Percentiles rank a stretch among this genome's conserved stretches.
Conservation (phyloP, 2,329 filamentous ascomycete species). For the Anisogramma anomala region DNA sequence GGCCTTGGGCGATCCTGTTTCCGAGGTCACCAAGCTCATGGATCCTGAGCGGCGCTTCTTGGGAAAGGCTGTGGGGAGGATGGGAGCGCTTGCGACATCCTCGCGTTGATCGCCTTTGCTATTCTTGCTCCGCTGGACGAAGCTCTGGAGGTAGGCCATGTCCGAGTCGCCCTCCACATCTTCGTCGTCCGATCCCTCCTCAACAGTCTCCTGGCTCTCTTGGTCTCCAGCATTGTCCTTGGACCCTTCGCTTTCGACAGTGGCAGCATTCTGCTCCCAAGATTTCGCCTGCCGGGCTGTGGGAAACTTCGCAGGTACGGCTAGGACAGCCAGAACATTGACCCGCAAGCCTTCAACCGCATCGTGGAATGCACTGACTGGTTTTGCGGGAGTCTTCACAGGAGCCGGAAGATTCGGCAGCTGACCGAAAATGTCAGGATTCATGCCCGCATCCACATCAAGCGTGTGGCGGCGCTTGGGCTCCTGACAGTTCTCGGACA, state of each 20-base stretch:
- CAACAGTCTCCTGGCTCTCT: not conserved
- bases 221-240: too few species aligned
- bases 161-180: constrained; percentile 23
- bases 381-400: not conserved
- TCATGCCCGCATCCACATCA: constrained; percentile 23
- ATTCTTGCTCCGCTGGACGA: constrained; percentile 22
- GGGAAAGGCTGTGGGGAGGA: constrained; percentile 5
- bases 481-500: not conserved
- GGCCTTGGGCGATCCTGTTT: constrained; percentile 22
- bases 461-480: constrained; percentile 18
- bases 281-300: not conserved
- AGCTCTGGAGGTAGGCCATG: constrained; percentile 24
- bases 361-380: not conserved
- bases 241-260: not conserved
- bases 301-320: not conserved
- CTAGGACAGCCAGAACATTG: not conserved
- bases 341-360: not conserved
- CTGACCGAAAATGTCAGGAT: constrained; percentile 25
- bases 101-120: constrained; percentile 1
- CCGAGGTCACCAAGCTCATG: constrained; percentile 18
- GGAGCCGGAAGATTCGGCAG: not conserved
- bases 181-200: not conserved
- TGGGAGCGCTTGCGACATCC: not conserved
- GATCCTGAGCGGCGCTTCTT: constrained; percentile 20
- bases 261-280: not conserved